A percentile compares a stretch with the other conserved stretches of the same genome.
These are phyloP conservation scores for Elaeis oleifera DNA, from an alignment of 202 grass and related monocot species.

Conservation along the genomic window DNA sequence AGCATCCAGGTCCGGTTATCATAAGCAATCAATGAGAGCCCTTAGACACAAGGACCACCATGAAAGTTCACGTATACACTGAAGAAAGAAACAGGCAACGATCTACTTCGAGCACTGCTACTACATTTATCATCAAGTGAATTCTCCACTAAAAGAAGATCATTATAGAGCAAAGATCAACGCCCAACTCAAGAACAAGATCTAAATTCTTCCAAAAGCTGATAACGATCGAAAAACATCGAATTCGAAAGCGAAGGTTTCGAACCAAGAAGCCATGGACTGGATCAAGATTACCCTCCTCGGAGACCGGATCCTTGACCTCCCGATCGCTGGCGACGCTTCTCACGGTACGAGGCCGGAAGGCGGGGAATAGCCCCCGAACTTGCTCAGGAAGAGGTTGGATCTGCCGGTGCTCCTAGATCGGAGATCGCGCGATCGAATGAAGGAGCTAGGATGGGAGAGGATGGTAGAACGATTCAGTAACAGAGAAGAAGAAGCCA, in stretches of 20 bases:
- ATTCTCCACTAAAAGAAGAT: too few species aligned
- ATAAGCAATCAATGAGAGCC: too few species aligned
- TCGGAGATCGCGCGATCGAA: neutral
- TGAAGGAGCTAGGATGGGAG: neutral
- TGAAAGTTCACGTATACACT: too few species aligned
- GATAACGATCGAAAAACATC: neutral
- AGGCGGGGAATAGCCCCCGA: conserved; percentile 1
- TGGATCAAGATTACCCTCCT: conserved; percentile 38
- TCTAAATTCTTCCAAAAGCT: too few species aligned
- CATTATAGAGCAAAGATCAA: too few species aligned
- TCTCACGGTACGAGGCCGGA: conserved; percentile 21
- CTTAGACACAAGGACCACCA: too few species aligned
- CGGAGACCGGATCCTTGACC: conserved; percentile 37
- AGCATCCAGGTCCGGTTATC: too few species aligned
- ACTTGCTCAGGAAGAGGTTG: conserved; percentile 1
- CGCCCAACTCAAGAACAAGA: too few species aligned
- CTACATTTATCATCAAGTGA: too few species aligned
- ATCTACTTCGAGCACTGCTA: too few species aligned
- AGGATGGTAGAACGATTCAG: neutral
- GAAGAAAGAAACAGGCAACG: too few species aligned
- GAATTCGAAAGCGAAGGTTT: neutral
- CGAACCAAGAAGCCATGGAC: neutral
- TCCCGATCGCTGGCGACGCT: conserved; percentile 67
- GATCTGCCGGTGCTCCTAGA: conserved; percentile 1
- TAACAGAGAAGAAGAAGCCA: conserved; percentile 5